Evolutionary conservation across 2,329 filamentous ascomycete species (phyloP), one percentile per base, ranked within the genome.

Genomic region (Orbilia blumenaviensis): DNA sequence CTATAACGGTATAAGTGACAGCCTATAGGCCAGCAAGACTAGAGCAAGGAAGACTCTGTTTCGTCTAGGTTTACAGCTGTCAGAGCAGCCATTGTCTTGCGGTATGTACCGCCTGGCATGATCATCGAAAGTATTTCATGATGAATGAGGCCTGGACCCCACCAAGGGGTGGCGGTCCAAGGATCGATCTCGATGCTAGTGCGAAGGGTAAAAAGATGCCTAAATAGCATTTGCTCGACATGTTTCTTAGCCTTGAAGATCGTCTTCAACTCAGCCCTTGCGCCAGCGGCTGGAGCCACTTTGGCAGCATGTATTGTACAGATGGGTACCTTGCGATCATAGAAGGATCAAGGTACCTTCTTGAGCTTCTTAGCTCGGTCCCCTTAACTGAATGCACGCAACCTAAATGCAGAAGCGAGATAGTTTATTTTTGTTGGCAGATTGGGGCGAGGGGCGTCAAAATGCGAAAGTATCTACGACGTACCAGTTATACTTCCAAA

Each of bases 351-450:
- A 58, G 50, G 72, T 52, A 42, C 64, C 25, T 32, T 21, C 27
- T 64, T 27, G 46, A 44, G 60, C 34, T 66, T 60, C 50, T 66
- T 62, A 46, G 32, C 56, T 44, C 42, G 58, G 42, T 50, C 62
- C 46, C 63, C 56, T 66, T 63, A 67, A 75, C 69, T 27, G 62
- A 66, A 68, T 76, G 64, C 64, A 68, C 42, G 58, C 66, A 76
- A 76, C 72, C 64, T 69, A 76, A 69, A 69, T 64, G 66, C 72
- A 69, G 71, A 75, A 76, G 72, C 72, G 72, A 76, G 58, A 76
- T 76, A 76, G 72, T 68, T 76, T 76, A 76, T 76, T 76, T 76
- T 69, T 25, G 58, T 58, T 60, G 64, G 56, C n/a, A 50, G 44
- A 64, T 68, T 63, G 64, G 41, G 42, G 52, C 60, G 64, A 63